These are phyloP conservation scores for Hemisphaericaspora xylanilytica DNA, from an alignment of 1,139 yeast genomes.

Conservation along the genomic window DNA sequence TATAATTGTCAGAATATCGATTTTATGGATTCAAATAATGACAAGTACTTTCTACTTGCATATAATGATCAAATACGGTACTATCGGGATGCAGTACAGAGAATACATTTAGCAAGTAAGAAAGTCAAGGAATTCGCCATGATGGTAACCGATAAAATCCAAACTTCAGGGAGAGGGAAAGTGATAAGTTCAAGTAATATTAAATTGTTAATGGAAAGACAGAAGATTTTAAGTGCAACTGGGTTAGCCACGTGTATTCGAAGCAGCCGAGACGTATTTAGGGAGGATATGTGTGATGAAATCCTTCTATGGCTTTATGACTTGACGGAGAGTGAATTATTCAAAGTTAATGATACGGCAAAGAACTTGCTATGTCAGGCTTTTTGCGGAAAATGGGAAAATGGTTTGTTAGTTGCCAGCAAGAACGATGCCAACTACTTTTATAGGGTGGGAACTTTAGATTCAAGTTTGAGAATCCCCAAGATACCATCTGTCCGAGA, in stretches of 20 bases:
- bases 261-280: conserved; percentile 64
- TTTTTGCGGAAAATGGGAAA: conserved; percentile 51
- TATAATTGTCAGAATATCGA: conserved; percentile 25
- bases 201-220: conserved; percentile 50
- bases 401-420: conserved; percentile 33
- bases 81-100: conserved; percentile 66
- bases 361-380: conserved; percentile 58
- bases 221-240: conserved; percentile 52
- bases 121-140: conserved; percentile 66
- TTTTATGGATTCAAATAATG: conserved; percentile 45
- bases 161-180: conserved; percentile 64
- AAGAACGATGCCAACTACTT: conserved; percentile 14
- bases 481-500: conserved; percentile 20
- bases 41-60: conserved; percentile 55
- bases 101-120: conserved; percentile 62
- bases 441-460: conserved; percentile 35
- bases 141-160: conserved; percentile 69
- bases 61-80: conserved; percentile 83
- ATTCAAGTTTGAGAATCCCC: conserved; percentile 33
- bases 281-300: conserved; percentile 81
- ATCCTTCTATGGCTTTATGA: conserved; percentile 65
- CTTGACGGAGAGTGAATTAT: conserved; percentile 54
- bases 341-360: conserved; percentile 46
- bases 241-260: conserved; percentile 69
- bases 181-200: conserved; percentile 59